Conservation (phyloP, 2,329 filamentous ascomycete species). For the Penicillium janthinellum region DNA sequence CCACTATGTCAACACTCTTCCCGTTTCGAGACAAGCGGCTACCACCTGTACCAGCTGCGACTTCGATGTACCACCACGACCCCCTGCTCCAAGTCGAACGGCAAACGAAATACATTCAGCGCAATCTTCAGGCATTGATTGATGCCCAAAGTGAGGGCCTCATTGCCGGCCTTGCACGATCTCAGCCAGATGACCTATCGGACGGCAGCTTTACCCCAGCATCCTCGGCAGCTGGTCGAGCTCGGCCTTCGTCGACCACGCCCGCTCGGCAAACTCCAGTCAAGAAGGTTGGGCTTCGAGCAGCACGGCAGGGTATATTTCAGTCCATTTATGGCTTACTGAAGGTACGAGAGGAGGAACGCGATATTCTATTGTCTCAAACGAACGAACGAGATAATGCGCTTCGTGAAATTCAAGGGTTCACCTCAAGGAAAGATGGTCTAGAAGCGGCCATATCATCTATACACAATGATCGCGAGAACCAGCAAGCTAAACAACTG, state of each 20-base stretch:
- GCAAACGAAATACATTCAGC: conserved; percentile 57
- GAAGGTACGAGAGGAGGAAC: conserved; percentile 58
- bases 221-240: conserved; percentile 30
- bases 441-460: conserved; percentile 54
- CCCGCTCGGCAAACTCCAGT: conserved; percentile 42
- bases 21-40: conserved; percentile 28
- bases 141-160: conserved; percentile 64
- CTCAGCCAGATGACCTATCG: conserved; percentile 48
- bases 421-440: conserved; percentile 53
- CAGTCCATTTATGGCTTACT: conserved; percentile 59
- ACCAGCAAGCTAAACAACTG: conserved; percentile 47
- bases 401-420: conserved; percentile 54
- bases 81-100: conserved; percentile 55
- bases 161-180: conserved; percentile 49
- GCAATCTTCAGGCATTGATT: conserved; percentile 60
- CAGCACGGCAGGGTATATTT: conserved; percentile 59
- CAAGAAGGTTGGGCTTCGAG: conserved; percentile 55
- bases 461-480: conserved; percentile 52
- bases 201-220: conserved; percentile 48
- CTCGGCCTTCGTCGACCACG: conserved; percentile 39
- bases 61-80: conserved; percentile 38
- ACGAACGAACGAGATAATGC: conserved; percentile 49
- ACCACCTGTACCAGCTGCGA: conserved; percentile 33
- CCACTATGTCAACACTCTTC: conserved; percentile 36
- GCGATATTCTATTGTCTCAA: conserved; percentile 52